phyloP scores from a whole-genome alignment of 352 stramenopile genomes.

The Pythium biforme region DNA sequence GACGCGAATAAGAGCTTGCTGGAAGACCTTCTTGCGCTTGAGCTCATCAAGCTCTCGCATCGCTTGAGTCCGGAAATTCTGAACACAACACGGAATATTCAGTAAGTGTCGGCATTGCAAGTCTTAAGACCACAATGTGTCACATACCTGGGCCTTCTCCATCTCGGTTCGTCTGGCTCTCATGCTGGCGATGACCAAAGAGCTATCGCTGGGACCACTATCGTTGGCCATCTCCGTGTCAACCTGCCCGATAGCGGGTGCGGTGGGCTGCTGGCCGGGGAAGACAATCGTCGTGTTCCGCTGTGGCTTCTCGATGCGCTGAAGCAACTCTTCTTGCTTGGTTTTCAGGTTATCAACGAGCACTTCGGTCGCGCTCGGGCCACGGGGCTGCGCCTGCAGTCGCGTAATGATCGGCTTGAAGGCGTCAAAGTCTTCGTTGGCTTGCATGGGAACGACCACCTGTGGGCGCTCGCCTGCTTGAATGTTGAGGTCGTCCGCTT shows the following conservation, averaged over 20 bases:
- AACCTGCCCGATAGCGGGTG: conserved; percentile 9
- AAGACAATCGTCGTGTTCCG: conserved; percentile 67
- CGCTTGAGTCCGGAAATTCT: conserved; percentile 85
- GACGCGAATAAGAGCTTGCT: conserved; percentile 71
- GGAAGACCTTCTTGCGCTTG: conserved; percentile 81
- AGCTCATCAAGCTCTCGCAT: conserved; percentile 88
- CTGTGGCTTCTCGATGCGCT: conserved; percentile 47
- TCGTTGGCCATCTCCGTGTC: conserved; percentile 24
- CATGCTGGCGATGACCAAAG: conserved; percentile 74
- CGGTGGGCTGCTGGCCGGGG: conserved; percentile 23
- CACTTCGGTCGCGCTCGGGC: conserved; percentile 74
- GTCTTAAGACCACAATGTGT: too few relatives aligned
- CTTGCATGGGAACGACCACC: conserved; percentile 38
- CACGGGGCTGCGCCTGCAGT: conserved; percentile 72
- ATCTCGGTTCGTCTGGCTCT: conserved; percentile 67
- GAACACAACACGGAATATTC: not conserved
- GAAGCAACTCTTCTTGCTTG: conserved; percentile 71
- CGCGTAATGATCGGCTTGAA: conserved; percentile 86
- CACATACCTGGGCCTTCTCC: conserved; percentile 70
- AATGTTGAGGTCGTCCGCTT: conserved; percentile 80
- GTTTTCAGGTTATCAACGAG: conserved; percentile 72
- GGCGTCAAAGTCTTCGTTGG: conserved; percentile 63
- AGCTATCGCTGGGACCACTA: conserved; percentile 47
- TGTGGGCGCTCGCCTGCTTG: conserved; percentile 39
- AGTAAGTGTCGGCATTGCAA: too few relatives aligned